phyloP scores from a whole-genome alignment of 2,329 filamentous ascomycete species.

The Didymella keratinophila region DNA sequence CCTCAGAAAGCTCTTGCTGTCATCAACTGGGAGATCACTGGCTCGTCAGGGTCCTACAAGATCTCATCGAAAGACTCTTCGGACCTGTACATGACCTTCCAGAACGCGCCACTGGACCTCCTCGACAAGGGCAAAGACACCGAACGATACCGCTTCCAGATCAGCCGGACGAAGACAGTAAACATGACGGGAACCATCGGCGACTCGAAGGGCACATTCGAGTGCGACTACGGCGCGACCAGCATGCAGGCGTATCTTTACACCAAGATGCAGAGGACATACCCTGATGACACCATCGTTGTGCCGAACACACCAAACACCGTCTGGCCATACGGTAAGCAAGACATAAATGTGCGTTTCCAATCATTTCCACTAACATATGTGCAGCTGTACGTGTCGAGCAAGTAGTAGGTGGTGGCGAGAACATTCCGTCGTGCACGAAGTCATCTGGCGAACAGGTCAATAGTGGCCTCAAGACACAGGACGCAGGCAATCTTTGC shows the following conservation, averaged over 20 bases:
- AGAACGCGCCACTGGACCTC: constrained; percentile 60
- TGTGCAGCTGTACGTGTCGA: constrained; percentile 60
- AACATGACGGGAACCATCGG: constrained; percentile 58
- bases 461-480: constrained; percentile 44
- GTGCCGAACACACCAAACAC: constrained; percentile 41
- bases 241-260: constrained; percentile 66
- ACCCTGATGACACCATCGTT: constrained; percentile 42
- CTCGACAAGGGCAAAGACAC: constrained; percentile 57
- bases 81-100: constrained; percentile 66
- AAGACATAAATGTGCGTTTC: too few species aligned
- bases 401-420: constrained; percentile 59
- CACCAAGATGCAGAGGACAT: constrained; percentile 59
- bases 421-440: constrained; percentile 64
- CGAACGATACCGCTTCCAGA: constrained; percentile 67
- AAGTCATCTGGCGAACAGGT: constrained; percentile 50
- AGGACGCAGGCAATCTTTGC: constrained; percentile 51
- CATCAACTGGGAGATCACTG: constrained; percentile 69
- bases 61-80: constrained; percentile 62
- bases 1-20: constrained; percentile 55
- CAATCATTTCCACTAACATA: constrained; percentile 16
- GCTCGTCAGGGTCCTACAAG: constrained; percentile 52
- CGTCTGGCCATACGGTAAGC: constrained; percentile 49
- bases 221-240: constrained; percentile 67
- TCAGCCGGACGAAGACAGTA: constrained; percentile 62
- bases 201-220: constrained; percentile 55